Conservation (phyloP, 1,139 yeast species). For the Taphrina confusa region DNA sequence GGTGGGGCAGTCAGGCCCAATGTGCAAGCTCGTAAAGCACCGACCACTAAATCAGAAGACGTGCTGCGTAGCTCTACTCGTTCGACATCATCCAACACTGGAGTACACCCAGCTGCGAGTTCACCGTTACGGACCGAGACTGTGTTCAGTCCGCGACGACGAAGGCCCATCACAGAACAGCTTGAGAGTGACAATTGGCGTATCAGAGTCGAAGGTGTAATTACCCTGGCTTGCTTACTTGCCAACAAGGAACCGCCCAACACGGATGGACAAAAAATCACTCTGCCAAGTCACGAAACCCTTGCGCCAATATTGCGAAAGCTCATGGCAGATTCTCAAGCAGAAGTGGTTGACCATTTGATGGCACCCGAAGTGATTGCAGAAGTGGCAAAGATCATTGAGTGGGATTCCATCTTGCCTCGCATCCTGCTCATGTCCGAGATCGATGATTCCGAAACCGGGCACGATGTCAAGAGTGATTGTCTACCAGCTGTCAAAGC, state of each 20-base stretch:
- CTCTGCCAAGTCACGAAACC: conserved; percentile 32
- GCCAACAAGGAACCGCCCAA: conserved; percentile 36
- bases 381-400: conserved; percentile 32
- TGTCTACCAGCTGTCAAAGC: conserved; percentile 37
- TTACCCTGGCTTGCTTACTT: conserved; percentile 36
- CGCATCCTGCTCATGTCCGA: conserved; percentile 37
- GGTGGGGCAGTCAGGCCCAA: conserved; percentile 33
- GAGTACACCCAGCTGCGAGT: background rate
- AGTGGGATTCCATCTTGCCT: conserved; percentile 36
- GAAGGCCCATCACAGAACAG: conserved; percentile 35
- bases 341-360: conserved; percentile 37
- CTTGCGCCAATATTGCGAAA: conserved; percentile 35
- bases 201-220: conserved; percentile 35
- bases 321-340: conserved; percentile 36
- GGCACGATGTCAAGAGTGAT: conserved; percentile 33
- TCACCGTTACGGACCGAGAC: conserved; percentile 17
- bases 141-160: conserved; percentile 10
- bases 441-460: conserved; percentile 35
- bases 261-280: conserved; percentile 28
- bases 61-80: conserved; percentile 13
- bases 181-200: conserved; percentile 35
- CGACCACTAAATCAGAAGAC: conserved; percentile 14
- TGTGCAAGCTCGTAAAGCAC: conserved; percentile 16
- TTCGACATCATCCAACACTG: conserved; percentile 17
- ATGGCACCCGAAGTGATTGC: conserved; percentile 38